Percentiles rank a stretch among this genome's conserved stretches.
Conservation (phyloP, 192 early-diverging fungal genomes). For the Kickxella alabastrina region DNA sequence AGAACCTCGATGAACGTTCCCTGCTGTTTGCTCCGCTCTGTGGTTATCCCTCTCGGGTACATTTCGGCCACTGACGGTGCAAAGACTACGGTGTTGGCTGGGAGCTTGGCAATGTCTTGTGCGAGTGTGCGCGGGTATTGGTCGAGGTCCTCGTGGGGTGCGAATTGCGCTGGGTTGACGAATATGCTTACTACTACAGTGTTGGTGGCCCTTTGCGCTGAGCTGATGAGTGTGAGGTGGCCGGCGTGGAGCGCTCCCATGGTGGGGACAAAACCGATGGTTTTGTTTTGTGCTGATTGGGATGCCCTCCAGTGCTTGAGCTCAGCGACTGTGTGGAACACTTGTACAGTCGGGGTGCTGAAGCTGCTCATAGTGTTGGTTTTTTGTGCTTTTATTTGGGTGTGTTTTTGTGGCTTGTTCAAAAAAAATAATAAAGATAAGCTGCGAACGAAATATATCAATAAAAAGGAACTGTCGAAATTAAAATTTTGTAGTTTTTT, state of each 20-base stretch:
- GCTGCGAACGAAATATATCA: not conserved
- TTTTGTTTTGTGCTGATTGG: constrained; percentile 50
- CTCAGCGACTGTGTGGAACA: constrained; percentile 72
- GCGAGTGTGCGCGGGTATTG: constrained; percentile 86
- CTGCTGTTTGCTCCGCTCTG: constrained; percentile 71
- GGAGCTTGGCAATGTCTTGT: constrained; percentile 68
- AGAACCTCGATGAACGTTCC: constrained; percentile 92
- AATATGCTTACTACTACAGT: constrained; percentile 82
- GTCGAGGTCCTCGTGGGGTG: constrained; percentile 88
- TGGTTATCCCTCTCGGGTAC: constrained; percentile 87
- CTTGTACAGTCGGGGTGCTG: constrained; percentile 1
- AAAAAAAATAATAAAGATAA: not conserved
- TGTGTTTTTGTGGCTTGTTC: not conserved
- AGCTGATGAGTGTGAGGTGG: constrained; percentile 68
- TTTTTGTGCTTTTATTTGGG: not conserved
- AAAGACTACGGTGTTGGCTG: constrained; percentile 44
- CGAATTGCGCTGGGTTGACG: constrained; percentile 99
- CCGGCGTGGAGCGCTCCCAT: constrained; percentile 97
- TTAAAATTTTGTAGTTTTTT: not conserved
- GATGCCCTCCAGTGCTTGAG: constrained; percentile 68
- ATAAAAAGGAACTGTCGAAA: not conserved
- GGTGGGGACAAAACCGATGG: constrained; percentile 94
- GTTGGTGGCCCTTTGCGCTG: constrained; percentile 61
- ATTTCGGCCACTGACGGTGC: constrained; percentile 78
- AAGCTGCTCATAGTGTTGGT: not conserved